Percentiles rank a stretch among this genome's conserved stretches.
Conservation (phyloP, 768 basidiomycete species). For the Roridomyces roridus region DNA sequence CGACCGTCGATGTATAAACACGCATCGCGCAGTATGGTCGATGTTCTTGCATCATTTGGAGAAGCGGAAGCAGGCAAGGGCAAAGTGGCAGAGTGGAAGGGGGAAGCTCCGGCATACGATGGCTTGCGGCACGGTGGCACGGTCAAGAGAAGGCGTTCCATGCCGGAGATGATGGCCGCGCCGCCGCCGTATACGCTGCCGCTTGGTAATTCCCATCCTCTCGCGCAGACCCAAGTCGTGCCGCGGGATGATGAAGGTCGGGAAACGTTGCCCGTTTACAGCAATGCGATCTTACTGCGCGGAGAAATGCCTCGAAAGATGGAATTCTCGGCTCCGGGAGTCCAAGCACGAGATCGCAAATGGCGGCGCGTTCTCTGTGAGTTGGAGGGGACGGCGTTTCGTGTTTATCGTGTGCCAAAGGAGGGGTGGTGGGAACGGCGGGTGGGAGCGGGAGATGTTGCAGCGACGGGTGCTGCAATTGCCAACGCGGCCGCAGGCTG, state of each 20-base stretch:
- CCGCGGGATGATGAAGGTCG: constrained; percentile 83
- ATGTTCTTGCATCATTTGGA: constrained; percentile 45
- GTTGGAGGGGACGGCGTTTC: constrained; percentile 90
- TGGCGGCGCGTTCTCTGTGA: constrained; percentile 91
- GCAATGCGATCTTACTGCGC: constrained; percentile 80
- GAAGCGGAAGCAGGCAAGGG: constrained; percentile 11
- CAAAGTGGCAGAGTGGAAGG: constrained; percentile 15
- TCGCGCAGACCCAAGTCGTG: constrained; percentile 35
- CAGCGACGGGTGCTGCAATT: constrained; percentile 30
- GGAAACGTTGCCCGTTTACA: constrained; percentile 83
- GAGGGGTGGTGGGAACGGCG: constrained; percentile 79
- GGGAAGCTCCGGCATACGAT: constrained; percentile 42
- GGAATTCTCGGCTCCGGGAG: constrained; percentile 87
- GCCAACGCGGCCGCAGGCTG: constrained; percentile 31
- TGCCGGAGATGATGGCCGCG: constrained; percentile 69
- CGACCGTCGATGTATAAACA: constrained; percentile 61
- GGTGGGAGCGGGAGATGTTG: constrained; percentile 74
- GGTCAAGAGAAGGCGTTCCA: constrained; percentile 59
- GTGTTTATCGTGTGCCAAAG: constrained; percentile 65
- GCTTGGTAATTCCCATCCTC: constrained; percentile 25
- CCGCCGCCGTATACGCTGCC: constrained; percentile 72
- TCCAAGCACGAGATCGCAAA: constrained; percentile 88
- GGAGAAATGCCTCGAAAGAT: constrained; percentile 89
- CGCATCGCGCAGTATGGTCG: constrained; percentile 69
- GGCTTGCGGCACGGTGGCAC: constrained; percentile 26